Evolutionary conservation across 345 rosid genomes (phyloP), one percentile per base, ranked within the genome.

Genomic region (Eucalyptus sideroxylon): DNA sequence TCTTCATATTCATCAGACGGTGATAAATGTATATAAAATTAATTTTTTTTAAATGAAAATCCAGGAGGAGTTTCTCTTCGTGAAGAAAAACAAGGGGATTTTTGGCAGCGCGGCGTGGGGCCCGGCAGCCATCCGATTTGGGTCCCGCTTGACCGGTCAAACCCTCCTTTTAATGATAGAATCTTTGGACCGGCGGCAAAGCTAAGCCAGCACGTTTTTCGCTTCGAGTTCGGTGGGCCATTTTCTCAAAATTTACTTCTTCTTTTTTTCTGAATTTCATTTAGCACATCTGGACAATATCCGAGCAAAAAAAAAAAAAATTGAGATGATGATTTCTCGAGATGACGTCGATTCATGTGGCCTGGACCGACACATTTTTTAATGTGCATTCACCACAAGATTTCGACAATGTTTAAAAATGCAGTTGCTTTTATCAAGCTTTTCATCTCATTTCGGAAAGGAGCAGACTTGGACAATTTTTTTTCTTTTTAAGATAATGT

Each of bases 301-400:
- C 16, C 7, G 50, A 42, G 44, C 2, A 42, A 47, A 4, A 1
- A 3, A 3, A 12, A 12, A 11, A 11, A 13, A 11, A 27, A 6
- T 6, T 5, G 16, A 27, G 5, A n/a, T 0, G 9, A n/a, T n/a
- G 8, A 30, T 65, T 65, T 14, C 21, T n/a, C 2, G 2, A 27
- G 6, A 50, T 50, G 11, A 27, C 1, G 21, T 67, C 44, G 10
- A 31, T 65, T 15, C 72, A 7, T 55, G 59, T 7, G 24, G 3
- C 7, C 42, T 12, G 6, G 10, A 9, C 11, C 12, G 42, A 34
- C 42, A 31, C 23, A 3, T 31, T 21, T 37, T 31, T 7, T 4
- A 67, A 8, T 67, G 24, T 10, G 8, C 72, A 30, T 62, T 62
- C 9, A 62, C 13, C 34, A 30, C 9, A 30, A 62, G 72, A 6